These are phyloP conservation scores for Candida odintsovae DNA, from an alignment of 805 yeast species.

Conservation along the genomic window DNA sequence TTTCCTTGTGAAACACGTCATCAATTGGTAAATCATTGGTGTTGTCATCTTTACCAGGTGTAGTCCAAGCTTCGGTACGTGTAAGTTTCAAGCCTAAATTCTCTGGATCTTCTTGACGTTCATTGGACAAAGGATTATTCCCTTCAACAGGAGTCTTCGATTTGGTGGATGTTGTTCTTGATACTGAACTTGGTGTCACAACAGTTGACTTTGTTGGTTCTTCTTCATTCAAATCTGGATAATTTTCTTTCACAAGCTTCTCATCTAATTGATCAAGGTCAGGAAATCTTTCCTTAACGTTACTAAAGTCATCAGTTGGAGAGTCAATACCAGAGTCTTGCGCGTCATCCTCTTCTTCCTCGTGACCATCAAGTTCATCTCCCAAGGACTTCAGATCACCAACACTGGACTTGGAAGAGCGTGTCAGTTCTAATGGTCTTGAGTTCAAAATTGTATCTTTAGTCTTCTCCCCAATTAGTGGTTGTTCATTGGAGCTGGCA, in stretches of 20 bases:
- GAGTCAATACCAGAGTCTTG: background rate
- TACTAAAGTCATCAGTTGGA: constrained; percentile 32
- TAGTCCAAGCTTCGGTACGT: constrained; percentile 20
- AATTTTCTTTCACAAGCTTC: constrained; percentile 6
- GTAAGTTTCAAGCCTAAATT: constrained; percentile 11
- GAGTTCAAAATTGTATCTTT: constrained; percentile 3
- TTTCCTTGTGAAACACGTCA: constrained; percentile 18
- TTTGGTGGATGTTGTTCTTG: constrained; percentile 1
- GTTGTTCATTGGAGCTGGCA: background rate
- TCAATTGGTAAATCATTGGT: constrained; percentile 7
- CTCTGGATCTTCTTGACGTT: background rate
- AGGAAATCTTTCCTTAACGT: constrained; percentile 49
- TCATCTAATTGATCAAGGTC: constrained; percentile 33
- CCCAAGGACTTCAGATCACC: constrained; percentile 13
- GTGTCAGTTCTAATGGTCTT: constrained; percentile 16
- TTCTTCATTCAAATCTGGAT: constrained; percentile 5
- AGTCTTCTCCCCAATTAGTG: constrained; percentile 1
- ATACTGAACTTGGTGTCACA: background rate
- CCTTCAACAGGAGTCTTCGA: background rate
- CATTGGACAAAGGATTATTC: background rate
- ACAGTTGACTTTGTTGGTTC: background rate
- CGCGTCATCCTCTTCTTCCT: constrained; percentile 1
- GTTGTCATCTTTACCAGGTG: constrained; percentile 1
- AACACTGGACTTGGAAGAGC: constrained; percentile 22
- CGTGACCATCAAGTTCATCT: background rate